phyloP scores from a whole-genome alignment of 352 stramenopile genomes.

The Phytopythium helicoides region DNA sequence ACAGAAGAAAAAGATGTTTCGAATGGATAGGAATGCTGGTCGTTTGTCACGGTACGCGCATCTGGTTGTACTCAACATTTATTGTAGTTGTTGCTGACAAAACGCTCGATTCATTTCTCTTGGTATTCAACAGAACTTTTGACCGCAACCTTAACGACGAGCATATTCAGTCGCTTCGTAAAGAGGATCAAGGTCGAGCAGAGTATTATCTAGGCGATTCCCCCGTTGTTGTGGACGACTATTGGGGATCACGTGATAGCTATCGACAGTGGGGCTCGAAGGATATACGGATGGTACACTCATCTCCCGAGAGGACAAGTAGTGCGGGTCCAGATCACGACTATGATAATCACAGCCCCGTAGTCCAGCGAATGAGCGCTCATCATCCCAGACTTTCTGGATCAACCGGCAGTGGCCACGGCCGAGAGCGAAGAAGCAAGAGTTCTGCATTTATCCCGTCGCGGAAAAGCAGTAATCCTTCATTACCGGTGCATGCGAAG shows the following conservation, averaged over 20 bases:
- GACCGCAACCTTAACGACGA: slow-evolving; percentile 65
- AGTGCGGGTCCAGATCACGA: slow-evolving; percentile 31
- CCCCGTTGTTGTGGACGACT: slow-evolving; percentile 32
- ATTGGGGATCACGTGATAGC: slow-evolving; percentile 67
- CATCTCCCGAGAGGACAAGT: slow-evolving; percentile 3
- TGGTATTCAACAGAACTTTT: slow-evolving; percentile 46
- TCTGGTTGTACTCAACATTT: no score
- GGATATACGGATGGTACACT: slow-evolving; percentile 41
- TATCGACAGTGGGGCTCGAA: slow-evolving; percentile 56
- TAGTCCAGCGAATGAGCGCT: slow-evolving; percentile 8
- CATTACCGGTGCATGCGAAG: slow-evolving; percentile 3
- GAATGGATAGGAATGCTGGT: slow-evolving; percentile 50
- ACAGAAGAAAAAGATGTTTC: slow-evolving; percentile 68
- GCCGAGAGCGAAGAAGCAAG: slow-evolving; percentile 60
- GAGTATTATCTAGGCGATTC: slow-evolving; percentile 57
- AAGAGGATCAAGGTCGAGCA: slow-evolving; percentile 55
- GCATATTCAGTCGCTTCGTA: slow-evolving; percentile 45
- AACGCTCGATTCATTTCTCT: no score
- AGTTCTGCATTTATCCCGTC: slow-evolving; percentile 58
- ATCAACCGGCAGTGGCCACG: slow-evolving; percentile 11
- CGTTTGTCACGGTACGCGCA: slow-evolving; percentile 38
- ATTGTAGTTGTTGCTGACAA: no score
- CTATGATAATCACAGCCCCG: slow-evolving; percentile 26
- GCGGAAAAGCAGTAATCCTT: slow-evolving; percentile 20
- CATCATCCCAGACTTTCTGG: slow-evolving; percentile 1